Conservation (phyloP, 139 green algal species). For the Gonium pectorale region DNA sequence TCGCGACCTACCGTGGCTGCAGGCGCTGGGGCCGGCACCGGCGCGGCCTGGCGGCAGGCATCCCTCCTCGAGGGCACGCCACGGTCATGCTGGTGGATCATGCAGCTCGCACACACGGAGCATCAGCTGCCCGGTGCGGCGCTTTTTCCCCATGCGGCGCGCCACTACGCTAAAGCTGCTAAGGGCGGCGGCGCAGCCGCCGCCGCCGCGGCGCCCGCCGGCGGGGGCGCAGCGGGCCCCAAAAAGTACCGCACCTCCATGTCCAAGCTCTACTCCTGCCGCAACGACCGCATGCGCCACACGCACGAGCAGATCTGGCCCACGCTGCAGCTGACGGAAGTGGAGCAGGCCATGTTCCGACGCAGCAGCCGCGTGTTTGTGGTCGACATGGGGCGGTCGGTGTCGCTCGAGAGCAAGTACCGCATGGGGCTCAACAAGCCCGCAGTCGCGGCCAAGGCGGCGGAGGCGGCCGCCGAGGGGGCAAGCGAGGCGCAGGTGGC, state of each 20-base stretch:
- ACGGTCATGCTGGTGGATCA: not conserved
- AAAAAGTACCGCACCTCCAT: constrained; percentile 23
- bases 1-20: too few relatives aligned
- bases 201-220: not conserved
- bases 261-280: constrained; percentile 47
- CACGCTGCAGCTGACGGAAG: constrained; percentile 49
- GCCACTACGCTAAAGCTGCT: constrained; percentile 14
- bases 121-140: not conserved
- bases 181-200: constrained; percentile 7
- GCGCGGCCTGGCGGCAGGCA: not conserved
- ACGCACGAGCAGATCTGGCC: constrained; percentile 64
- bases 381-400: constrained; percentile 43
- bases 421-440: constrained; percentile 8
- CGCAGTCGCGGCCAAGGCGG: not conserved
- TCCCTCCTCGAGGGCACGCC: not conserved
- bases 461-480: not conserved
- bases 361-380: constrained; percentile 56
- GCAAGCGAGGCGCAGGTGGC: not conserved
- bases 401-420: constrained; percentile 53
- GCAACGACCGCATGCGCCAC: constrained; percentile 50
- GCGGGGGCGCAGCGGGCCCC: too few relatives aligned
- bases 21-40: not conserved
- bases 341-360: constrained; percentile 46
- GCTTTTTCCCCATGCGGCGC: constrained; percentile 1
- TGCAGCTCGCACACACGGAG: not conserved